These are phyloP conservation scores for Aspergillus sp. DNA, from an alignment of 2,329 filamentous ascomycete species.

Conservation along the genomic window DNA sequence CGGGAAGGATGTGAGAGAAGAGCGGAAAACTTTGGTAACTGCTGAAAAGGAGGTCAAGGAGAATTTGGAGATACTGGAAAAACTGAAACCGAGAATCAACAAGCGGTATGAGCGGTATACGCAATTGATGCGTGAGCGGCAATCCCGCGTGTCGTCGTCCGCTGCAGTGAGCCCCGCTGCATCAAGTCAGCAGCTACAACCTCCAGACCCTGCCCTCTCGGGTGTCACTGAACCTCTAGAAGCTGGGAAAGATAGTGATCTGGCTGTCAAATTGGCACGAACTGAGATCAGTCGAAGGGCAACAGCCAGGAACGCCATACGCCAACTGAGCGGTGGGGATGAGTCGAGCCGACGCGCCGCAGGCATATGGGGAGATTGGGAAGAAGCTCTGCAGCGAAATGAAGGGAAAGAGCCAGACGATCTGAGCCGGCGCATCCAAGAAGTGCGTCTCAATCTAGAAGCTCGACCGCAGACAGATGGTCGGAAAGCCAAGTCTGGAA, in stretches of 20 bases:
- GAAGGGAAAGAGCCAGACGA: slow-evolving; percentile 39
- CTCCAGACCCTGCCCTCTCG: slow-evolving; percentile 59
- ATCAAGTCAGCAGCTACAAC: slow-evolving; percentile 16
- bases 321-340: slow-evolving; percentile 57
- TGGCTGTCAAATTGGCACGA: slow-evolving; percentile 75
- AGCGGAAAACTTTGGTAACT: slow-evolving; percentile 52
- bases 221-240: slow-evolving; percentile 63
- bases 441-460: slow-evolving; percentile 46
- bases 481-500: slow-evolving; percentile 12
- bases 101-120: slow-evolving; percentile 68
- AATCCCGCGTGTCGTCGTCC: slow-evolving; percentile 41
- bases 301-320: slow-evolving; percentile 57
- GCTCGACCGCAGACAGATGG: slow-evolving; percentile 13
- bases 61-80: slow-evolving; percentile 71
- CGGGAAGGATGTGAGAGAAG: slow-evolving; percentile 58
- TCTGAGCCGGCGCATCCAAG: slow-evolving; percentile 53
- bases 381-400: slow-evolving; percentile 40
- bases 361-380: slow-evolving; percentile 56
- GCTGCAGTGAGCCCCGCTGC: slow-evolving; percentile 10
- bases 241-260: slow-evolving; percentile 68
- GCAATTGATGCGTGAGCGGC: slow-evolving; percentile 49
- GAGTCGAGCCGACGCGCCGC: slow-evolving; percentile 56
- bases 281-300: slow-evolving; percentile 70
- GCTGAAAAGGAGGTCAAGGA: slow-evolving; percentile 63
- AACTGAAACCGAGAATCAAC: slow-evolving; percentile 75